phyloP scores from a whole-genome alignment of 495 filamentous ascomycete genomes.

The Talaromyces nanjingensis region DNA sequence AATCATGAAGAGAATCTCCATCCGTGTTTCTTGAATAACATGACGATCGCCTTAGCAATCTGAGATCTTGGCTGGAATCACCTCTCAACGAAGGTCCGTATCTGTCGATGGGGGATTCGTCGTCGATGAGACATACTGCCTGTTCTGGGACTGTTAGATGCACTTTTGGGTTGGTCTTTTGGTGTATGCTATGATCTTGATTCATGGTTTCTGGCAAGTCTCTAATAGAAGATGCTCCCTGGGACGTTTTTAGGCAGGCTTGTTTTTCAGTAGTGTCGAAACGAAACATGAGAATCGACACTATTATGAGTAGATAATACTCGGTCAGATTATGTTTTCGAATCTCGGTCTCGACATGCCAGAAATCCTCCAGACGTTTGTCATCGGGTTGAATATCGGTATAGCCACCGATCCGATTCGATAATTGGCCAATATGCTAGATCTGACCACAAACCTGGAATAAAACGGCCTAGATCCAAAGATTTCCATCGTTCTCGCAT shows the following conservation, averaged over 20 bases:
- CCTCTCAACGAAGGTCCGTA: neutral
- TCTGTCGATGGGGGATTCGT: neutral
- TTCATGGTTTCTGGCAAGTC: no score
- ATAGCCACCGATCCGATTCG: neutral
- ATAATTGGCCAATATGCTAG: neutral
- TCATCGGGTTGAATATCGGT: neutral
- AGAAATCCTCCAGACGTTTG: neutral
- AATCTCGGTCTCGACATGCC: neutral
- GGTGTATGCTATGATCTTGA: no score
- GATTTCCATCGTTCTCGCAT: no score
- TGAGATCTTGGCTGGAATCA: neutral
- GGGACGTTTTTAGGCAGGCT: neutral
- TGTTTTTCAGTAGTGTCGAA: neutral
- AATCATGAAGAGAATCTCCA: neutral
- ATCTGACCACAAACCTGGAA: neutral
- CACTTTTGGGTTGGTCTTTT: no score
- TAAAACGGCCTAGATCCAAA: no score
- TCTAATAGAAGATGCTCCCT: no score
- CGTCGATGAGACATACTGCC: neutral
- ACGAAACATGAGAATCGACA: neutral
- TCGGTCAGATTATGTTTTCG: neutral
- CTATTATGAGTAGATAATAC: neutral
- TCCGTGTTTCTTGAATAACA: neutral
- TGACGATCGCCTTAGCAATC: neutral
- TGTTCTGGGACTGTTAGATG: neutral